phyloP scores from a whole-genome alignment of 371 early-diverging fungal species.

The Mucor saturninus region DNA sequence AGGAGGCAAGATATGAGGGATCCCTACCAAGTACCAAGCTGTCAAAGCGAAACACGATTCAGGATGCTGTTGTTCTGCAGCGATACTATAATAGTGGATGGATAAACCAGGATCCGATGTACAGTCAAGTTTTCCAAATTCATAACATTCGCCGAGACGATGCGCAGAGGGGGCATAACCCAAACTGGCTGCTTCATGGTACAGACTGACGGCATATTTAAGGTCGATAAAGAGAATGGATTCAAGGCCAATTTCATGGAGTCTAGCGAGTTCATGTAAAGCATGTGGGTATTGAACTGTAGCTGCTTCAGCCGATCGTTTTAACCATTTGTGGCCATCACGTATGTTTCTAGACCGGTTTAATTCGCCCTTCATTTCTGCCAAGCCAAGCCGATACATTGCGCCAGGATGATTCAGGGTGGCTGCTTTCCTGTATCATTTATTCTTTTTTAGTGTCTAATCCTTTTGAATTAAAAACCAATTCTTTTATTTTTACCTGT shows the following conservation, averaged over 20 bases:
- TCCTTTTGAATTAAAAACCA: background rate
- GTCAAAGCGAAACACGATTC: slow-evolving; percentile 93
- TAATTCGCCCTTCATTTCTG: slow-evolving; percentile 76
- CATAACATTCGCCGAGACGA: slow-evolving; percentile 86
- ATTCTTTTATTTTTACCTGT: slow-evolving; percentile 42
- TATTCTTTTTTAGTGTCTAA: no score
- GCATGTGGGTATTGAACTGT: slow-evolving; percentile 81
- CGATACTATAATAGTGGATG: slow-evolving; percentile 79
- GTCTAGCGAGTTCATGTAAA: slow-evolving; percentile 74
- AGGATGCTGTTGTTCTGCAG: slow-evolving; percentile 88
- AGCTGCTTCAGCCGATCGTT: slow-evolving; percentile 74
- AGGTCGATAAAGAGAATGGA: slow-evolving; percentile 73
- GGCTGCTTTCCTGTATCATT: slow-evolving; percentile 62
- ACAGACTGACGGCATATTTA: slow-evolving; percentile 69
- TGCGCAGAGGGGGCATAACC: slow-evolving; percentile 73
- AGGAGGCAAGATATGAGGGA: slow-evolving; percentile 70
- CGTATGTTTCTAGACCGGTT: slow-evolving; percentile 52
- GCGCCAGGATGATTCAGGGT: slow-evolving; percentile 72
- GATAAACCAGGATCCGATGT: slow-evolving; percentile 72
- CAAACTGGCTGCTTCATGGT: slow-evolving; percentile 63
- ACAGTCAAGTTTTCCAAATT: slow-evolving; percentile 70
- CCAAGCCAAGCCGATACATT: slow-evolving; percentile 74
- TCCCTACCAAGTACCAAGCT: slow-evolving; percentile 96
- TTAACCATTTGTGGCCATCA: slow-evolving; percentile 83
- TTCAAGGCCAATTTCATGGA: slow-evolving; percentile 74